Evolutionary conservation across 2,329 filamentous ascomycete species (phyloP), one percentile per base, ranked within the genome.

Genomic region (Bisporella sp.): DNA sequence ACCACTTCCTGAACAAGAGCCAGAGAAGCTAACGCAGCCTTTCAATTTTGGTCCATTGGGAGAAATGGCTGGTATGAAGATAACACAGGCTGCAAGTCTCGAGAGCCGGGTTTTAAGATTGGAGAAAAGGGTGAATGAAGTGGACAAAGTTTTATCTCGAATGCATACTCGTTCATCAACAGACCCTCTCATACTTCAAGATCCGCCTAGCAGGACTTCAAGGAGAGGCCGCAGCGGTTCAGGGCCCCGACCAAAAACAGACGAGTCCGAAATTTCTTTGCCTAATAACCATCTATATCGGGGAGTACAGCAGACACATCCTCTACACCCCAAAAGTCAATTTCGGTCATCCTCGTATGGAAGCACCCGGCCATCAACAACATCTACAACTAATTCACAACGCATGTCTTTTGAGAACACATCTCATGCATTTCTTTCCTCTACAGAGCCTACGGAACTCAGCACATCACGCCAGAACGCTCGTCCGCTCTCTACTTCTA

Each of bases 41-140:
- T 82, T 82, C 57, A 70, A 74, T 51, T 82, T 82, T 59, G 74
- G 73, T 4, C 68, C 73, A 28, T 64, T 78, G 45, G 62, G 66
- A 44, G 70, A 72, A 56, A 70, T 75, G 66, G 68, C 71, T 0
- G 74, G 71, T 31, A 78, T 79, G 76, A 81, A 76, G 59, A 81
- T 81, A 52, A 80, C 78, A 1, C 71, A 79, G 55, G 75, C 73
- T 12, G 73, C 72, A 8, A 75, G 70, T 56, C 60, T 82, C 7
- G 78, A 82, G 57, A 72, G 72, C 7, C 72, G 79, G 9, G 70
- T 84, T 13, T 68, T 67, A 6, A 64, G 65, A 11, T 66, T 84
- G 7, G 81, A 84, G 58, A 65, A 67, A 5, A 72, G 73, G 5
- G 72, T 81, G 59, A 66, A 71, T 21, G 74, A 72, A 41, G 65